These are phyloP conservation scores for Diaporthe amygdali DNA, from an alignment of 2,329 filamentous ascomycete genomes.

Conservation along the genomic window DNA sequence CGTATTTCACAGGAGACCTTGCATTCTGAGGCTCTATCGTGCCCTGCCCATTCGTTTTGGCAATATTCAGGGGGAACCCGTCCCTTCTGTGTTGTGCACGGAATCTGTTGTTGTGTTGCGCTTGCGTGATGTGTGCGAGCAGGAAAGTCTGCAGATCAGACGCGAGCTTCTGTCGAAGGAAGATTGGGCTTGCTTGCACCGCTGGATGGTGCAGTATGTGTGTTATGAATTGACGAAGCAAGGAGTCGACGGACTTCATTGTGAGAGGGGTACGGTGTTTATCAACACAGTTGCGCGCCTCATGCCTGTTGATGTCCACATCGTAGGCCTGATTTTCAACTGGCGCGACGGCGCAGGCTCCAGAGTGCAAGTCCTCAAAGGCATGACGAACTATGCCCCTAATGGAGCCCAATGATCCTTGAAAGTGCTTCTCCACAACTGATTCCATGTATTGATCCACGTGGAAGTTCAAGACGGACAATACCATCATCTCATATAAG, in stretches of 20 bases:
- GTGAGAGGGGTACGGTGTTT: not conserved
- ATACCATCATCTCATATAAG: conserved; percentile 25
- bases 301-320: not conserved
- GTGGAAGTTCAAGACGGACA: conserved; percentile 25
- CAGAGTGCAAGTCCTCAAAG: not conserved
- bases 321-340: not conserved
- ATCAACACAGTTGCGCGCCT: not conserved
- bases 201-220: not conserved
- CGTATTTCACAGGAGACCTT: not conserved
- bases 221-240: not conserved
- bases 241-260: not conserved
- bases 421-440: not conserved
- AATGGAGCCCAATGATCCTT: not conserved
- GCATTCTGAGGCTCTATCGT: not conserved
- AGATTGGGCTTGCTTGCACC: not conserved
- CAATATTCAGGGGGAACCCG: not conserved
- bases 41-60: not conserved
- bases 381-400: not conserved
- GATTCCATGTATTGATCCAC: conserved; percentile 25
- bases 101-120: not conserved
- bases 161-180: not conserved
- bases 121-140: not conserved
- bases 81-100: not conserved
- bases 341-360: not conserved
- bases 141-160: not conserved